Evolutionary conservation across 352 stramenopile genomes (phyloP), one percentile per base, ranked within the genome.

Genomic region (Blastocystis sp.): DNA sequence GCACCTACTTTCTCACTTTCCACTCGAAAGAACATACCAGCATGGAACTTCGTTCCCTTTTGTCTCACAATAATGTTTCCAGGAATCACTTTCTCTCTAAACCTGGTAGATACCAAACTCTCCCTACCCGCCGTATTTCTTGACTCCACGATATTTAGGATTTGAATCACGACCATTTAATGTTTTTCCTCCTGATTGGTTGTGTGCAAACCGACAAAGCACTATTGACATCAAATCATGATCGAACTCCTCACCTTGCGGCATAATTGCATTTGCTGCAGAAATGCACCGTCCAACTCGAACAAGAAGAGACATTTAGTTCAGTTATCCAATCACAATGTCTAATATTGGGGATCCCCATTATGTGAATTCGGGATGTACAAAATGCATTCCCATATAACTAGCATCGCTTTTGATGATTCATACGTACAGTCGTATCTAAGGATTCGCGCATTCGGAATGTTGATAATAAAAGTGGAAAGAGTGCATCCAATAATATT

Each of bases 1-100:
- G 57, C n/a, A 6, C 69, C 69, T 67, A 67, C 58, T 39, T 27
- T 16, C n/a, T 27, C 12, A 27, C 12, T 14, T 39, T 39, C 12
- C 14, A 11, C 12, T 0, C 58, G 19, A 11, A 16, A 14, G 11
- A 11, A 24, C 12, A 12, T 14, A 67, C 58, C 58, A 35, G 69
- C 9, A 24, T 80, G 69, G 49, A 59, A 59, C 27, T 80, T 80
- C 0, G 69, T 80, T 39, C 69, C 69, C 39, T 29, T 16, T 42
- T 80, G 69, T 14, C 69, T 37, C 11, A 80, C 29, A 56, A 80
- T 80, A 24, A 80, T 80, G 49, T 67, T 80, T 59, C 69, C 69
- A 14, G 69, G 49, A 67, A 67, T 66, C 21, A 80, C 69, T 21
- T 67, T 59, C 39, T 80, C 24, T 0, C 69, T 73, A 73, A 7